Base-by-base conservation (phyloP, 805 yeast species). In the Kluyveromyces nonfermentans region DNA sequence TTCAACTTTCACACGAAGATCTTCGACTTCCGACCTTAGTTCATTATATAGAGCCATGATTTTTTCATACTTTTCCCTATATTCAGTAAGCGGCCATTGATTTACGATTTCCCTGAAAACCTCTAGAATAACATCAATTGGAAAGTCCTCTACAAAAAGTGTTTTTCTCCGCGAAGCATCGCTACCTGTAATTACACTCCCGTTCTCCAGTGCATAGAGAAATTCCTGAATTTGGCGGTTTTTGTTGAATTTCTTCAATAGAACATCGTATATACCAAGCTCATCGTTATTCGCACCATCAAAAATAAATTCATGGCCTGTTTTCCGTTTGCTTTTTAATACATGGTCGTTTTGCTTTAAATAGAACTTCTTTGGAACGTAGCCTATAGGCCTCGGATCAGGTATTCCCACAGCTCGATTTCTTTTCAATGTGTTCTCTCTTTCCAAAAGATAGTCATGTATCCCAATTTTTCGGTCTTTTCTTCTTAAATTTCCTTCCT, bases 391-490 rank as follows among this genome's bases (percentile, higher is more conserved):
- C 49, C 60, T 47, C 42, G 59, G 43, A 47, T 52, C 57, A 43
- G 62, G 51, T 41, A 50, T 33, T 44, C 70, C 48, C 52, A 62
- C 40, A 55, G 61, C 45, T 62, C 72, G 32, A 50, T 60, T 50
- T 59, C 70, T 41, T 50, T 53, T 54, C 50, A 65, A 15, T 55
- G 54, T 44, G 55, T 48, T 40, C 21, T 57, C 57, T 42, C 57
- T 46, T 37, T 64, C 64, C 21, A 62, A 55, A 18, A 69, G 42
- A 36, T 54, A 50, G 37, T 67, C 72, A 20, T 63, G 55, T 1
- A 63, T 57, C 16, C 71, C 69, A 16, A 59, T 52, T 40, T 70
- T 71, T 0, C 81, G 82, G 51, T 78, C 83, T 22, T 66, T 65
- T 19, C 84, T 56, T 41, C 67, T 73, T 1, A 73, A 71, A 10